Percentiles rank a stretch among this genome's conserved stretches.
phyloP scores from a whole-genome alignment of 768 basidiomycete genomes.

The Pleurotus eryngii region DNA sequence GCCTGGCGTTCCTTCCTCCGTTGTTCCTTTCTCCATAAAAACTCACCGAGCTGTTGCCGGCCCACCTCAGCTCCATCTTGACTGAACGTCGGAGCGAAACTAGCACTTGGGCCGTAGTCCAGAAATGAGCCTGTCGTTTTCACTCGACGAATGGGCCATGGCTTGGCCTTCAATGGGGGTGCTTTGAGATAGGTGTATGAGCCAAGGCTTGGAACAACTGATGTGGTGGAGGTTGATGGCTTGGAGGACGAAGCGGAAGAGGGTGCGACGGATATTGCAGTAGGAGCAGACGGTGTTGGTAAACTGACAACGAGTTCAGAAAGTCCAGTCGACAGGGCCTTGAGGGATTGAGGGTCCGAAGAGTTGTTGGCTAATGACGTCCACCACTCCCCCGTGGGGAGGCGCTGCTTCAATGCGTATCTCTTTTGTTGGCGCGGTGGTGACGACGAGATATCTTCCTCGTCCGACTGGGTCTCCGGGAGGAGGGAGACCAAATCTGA shows the following conservation, averaged over 20 bases:
- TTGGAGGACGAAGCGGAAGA: not conserved
- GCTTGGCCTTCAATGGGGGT: conserved; percentile 34
- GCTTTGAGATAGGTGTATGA: conserved; percentile 49
- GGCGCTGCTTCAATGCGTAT: conserved; percentile 77
- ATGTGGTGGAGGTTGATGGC: conserved; percentile 18
- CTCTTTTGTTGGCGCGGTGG: conserved; percentile 37
- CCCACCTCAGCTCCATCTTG: conserved; percentile 76
- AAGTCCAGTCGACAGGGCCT: conserved; percentile 55
- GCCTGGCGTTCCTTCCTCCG: conserved; percentile 28
- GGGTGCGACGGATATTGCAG: conserved; percentile 10
- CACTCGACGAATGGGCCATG: conserved; percentile 50
- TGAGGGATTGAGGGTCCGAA: conserved; percentile 34
- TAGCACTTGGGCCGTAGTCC: conserved; percentile 73
- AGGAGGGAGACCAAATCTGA: conserved; percentile 46
- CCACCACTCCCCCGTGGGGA: conserved; percentile 79
- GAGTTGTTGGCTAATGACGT: conserved; percentile 58
- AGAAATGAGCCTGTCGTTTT: conserved; percentile 62
- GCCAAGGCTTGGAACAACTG: conserved; percentile 46
- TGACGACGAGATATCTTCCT: conserved; percentile 15
- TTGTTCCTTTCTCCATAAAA: conserved; percentile 49
- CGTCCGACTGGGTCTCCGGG: conserved; percentile 12
- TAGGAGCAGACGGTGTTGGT: conserved; percentile 51
- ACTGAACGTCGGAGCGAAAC: conserved; percentile 78
- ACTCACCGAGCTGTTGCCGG: conserved; percentile 54
- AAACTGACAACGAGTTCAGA: conserved; percentile 77